A percentile compares a stretch with the other conserved stretches of the same genome.
Evolutionary conservation across 768 basidiomycete species (phyloP).

Genomic region (Sporobolomyces phaffii): DNA sequence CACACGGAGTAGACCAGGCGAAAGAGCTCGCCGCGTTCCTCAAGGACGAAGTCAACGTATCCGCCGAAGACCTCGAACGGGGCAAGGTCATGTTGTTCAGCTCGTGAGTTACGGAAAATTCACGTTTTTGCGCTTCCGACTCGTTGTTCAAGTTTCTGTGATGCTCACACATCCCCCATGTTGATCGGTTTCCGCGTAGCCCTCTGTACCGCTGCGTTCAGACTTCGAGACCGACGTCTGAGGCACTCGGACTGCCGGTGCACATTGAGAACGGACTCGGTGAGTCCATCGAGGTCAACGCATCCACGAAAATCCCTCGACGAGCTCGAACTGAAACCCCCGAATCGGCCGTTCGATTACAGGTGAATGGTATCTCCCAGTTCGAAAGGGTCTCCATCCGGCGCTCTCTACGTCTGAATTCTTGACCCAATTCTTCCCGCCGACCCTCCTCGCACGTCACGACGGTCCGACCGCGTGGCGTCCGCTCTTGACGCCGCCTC

Average conservation of each 20-base stretch:
- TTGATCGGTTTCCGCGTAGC: too few species aligned
- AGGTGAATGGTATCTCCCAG: constrained; percentile 40
- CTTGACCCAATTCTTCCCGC: constrained; percentile 5
- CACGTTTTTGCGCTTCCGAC: too few species aligned
- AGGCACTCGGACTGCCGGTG: constrained; percentile 61
- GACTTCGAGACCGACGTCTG: constrained; percentile 62
- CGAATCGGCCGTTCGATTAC: too few species aligned
- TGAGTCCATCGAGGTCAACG: not conserved
- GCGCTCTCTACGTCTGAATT: constrained; percentile 10
- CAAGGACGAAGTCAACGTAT: not conserved
- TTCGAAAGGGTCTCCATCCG: constrained; percentile 26
- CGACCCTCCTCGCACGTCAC: not conserved
- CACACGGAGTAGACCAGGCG: constrained; percentile 54
- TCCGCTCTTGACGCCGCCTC: constrained; percentile 62
- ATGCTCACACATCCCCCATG: too few species aligned
- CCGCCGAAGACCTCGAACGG: not conserved
- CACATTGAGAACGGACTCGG: constrained; percentile 69
- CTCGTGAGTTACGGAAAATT: constrained; percentile 46
- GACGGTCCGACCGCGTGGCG: constrained; percentile 73
- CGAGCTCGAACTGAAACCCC: too few species aligned
- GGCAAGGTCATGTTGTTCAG: constrained; percentile 15
- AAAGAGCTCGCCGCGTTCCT: constrained; percentile 61
- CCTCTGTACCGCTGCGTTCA: constrained; percentile 88
- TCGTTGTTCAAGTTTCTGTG: too few species aligned
- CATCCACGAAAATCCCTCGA: too few species aligned